These are phyloP conservation scores for Ettlia oleoabundans DNA, from an alignment of 139 green algal species.

Conservation along the genomic window DNA sequence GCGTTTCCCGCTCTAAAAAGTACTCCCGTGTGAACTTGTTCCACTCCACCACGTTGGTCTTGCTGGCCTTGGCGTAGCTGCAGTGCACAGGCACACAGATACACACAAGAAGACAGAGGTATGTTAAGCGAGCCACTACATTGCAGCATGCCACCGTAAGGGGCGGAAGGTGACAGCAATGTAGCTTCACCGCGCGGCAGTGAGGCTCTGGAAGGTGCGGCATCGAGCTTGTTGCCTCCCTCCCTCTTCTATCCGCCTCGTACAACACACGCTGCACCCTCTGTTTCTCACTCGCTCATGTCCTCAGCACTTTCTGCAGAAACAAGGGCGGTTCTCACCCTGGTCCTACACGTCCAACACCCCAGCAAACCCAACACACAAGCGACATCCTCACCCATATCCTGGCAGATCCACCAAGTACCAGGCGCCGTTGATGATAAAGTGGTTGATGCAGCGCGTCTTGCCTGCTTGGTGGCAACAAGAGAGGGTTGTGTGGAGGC, in stretches of 20 bases:
- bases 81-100: neutral
- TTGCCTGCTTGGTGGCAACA: constrained; percentile 77
- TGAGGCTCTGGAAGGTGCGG: no score
- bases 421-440: constrained; percentile 94
- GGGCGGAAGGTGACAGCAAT: no score
- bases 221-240: no score
- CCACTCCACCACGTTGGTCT: constrained; percentile 73
- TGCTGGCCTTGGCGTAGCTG: constrained; percentile 73
- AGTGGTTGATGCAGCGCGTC: constrained; percentile 97
- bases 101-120: neutral
- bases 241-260: no score
- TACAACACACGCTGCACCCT: no score
- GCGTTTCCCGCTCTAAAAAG: constrained; percentile 78
- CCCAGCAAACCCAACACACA: neutral
- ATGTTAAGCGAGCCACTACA: no score
- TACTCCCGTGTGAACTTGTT: constrained; percentile 90
- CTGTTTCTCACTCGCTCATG: no score
- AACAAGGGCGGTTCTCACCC: no score
- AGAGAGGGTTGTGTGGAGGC: neutral
- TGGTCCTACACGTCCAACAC: no score
- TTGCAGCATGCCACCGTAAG: no score
- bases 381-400: constrained; percentile 78
- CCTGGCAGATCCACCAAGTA: constrained; percentile 96
- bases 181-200: no score
- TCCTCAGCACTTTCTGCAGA: no score